Conservation (phyloP, 768 basidiomycete genomes). For the Asterophora parasitica region DNA sequence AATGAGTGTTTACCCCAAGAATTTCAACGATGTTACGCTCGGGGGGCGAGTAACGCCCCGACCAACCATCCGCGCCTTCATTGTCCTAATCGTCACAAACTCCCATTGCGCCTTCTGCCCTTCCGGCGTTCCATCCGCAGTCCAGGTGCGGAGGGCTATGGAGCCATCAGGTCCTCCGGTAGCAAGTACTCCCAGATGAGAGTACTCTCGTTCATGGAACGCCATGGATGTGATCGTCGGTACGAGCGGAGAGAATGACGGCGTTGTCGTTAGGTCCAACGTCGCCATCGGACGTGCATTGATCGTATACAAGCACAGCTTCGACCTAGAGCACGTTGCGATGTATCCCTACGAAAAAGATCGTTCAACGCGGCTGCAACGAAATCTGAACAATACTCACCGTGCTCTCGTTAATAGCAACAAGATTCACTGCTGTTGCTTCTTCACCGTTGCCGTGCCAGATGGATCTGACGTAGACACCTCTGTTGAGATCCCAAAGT, state of each 20-base stretch:
- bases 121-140: conserved; percentile 64
- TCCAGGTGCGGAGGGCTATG: conserved; percentile 82
- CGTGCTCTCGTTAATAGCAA: conserved; percentile 82
- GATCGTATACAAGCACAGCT: conserved; percentile 78
- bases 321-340: conserved; percentile 70
- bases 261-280: conserved; percentile 51
- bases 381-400: conserved; percentile 38
- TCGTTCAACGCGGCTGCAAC: conserved; percentile 1
- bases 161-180: conserved; percentile 73
- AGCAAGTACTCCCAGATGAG: conserved; percentile 72
- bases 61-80: conserved; percentile 49
- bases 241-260: conserved; percentile 38
- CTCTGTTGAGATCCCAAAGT: conserved; percentile 86
- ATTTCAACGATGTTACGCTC: conserved; percentile 73
- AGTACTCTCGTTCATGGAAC: conserved; percentile 89
- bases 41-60: conserved; percentile 39
- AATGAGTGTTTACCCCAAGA: conserved; percentile 57
- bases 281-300: conserved; percentile 77
- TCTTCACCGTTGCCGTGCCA: conserved; percentile 53
- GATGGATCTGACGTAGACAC: conserved; percentile 75
- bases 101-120: conserved; percentile 71
- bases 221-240: conserved; percentile 69
- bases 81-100: conserved; percentile 61
- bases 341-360: conserved; percentile 65
- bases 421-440: conserved; percentile 51